Evolutionary conservation across 2,329 filamentous ascomycete species (phyloP).

Genomic region (Coniochaeta hoffmannii): DNA sequence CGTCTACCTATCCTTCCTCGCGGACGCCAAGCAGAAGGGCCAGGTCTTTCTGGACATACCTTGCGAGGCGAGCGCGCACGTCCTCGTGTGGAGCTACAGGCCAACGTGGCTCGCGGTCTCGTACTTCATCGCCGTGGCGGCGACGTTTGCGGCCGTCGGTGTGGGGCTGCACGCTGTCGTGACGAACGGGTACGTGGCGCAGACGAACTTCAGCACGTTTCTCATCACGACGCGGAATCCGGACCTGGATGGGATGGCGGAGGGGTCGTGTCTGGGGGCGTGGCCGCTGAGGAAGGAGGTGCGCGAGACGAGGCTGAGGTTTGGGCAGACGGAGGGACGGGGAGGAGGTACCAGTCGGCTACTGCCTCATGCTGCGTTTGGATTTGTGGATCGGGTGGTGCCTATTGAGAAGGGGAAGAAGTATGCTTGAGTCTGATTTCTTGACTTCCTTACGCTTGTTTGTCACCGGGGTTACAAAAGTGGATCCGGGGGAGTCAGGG

Average conservation of each 20-base stretch:
- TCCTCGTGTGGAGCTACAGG: constrained; percentile 11
- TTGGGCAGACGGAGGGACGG: constrained; percentile 5
- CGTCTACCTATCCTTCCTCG: constrained; percentile 9
- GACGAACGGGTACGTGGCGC: constrained; percentile 7
- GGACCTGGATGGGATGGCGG: constrained; percentile 7
- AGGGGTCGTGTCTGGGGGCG: constrained; percentile 6
- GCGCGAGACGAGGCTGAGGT: constrained; percentile 5
- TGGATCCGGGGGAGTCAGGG: too few species aligned
- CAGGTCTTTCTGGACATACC: not conserved
- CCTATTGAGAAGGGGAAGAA: not conserved
- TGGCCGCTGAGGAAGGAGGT: constrained; percentile 9
- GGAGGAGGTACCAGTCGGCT: not conserved
- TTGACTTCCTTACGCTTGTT: not conserved
- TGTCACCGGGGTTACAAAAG: not conserved
- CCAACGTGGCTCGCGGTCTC: constrained; percentile 10
- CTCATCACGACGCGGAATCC: constrained; percentile 7
- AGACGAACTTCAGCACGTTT: constrained; percentile 8
- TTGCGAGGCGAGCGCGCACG: constrained; percentile 2
- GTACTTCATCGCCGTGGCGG: constrained; percentile 7
- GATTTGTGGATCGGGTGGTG: not conserved
- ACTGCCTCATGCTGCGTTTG: constrained; percentile 1
- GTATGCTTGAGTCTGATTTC: not conserved
- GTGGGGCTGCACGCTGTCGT: constrained; percentile 8
- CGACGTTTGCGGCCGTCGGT: constrained; percentile 5
- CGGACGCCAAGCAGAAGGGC: constrained; percentile 7